Base-by-base conservation (phyloP, 1,139 yeast genomes). In the Suhomyces ambrosiae region DNA sequence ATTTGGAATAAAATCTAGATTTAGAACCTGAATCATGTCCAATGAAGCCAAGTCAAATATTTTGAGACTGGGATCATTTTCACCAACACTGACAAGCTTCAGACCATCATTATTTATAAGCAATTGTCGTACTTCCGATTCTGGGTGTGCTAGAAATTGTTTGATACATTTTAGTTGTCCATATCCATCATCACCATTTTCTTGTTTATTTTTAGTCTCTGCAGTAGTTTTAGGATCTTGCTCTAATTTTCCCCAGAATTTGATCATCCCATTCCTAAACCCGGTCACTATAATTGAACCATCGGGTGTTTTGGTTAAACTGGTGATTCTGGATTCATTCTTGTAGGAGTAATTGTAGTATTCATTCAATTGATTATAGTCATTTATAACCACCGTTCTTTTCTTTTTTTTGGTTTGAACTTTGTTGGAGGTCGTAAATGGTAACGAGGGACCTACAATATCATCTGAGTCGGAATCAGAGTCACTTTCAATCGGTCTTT, bases 21-120 rank as follows among this genome's bases (percentile, higher is more conserved):
- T 47, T 5, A 63, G 24, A 15, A 65, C 61, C 37, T 60, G 66
- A 11, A 68, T 61, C 76, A 74, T 68, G 42, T 74, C 76, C 23
- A 66, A 50, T 0, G 58, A 60, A 11, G 44, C 50, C 28, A 71
- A 56, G 38, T 74, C 79, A 48, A 70, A 74, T 3, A 73, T 47
- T 46, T 68, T 56, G 24, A 65, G 35, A 2, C 55, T 47, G 8
- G 43, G 37, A 38, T 67, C 61, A 16, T 39, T 63, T 12, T 50
- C 52, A 17, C 65, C 63, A 8, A 65, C 40, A 9, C 68, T 60
- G 4, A 61, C 68, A 38, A 68, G 49, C 17, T 56, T 52, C 3
- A 49, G 45, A 1, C 60, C 61, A 25, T 44, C 49, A 5, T 25
- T 16, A 31, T 39, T 47, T n/a, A 52, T 38, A 5, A 45, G 23